Conservation (phyloP, 1,284 basidiomycete species). For the Marasmius oreades region DNA sequence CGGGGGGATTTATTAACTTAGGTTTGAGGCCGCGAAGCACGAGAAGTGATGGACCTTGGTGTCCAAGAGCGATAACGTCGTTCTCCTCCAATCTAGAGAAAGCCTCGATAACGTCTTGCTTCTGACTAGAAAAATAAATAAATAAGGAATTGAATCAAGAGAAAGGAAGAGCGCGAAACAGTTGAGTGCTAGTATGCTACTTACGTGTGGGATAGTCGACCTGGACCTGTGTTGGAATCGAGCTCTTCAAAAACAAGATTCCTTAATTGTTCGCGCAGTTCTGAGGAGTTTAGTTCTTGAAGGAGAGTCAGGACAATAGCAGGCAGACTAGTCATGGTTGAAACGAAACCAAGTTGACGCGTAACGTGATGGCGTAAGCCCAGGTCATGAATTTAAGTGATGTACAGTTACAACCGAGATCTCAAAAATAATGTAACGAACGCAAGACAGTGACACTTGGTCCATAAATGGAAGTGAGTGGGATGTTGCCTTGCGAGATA, state of each 20-base stretch:
- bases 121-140: no score
- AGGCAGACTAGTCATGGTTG: slow-evolving; percentile 10
- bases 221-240: not conserved
- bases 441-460: not conserved
- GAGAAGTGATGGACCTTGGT: slow-evolving; percentile 26
- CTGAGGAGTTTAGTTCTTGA: not conserved
- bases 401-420: slow-evolving; percentile 2
- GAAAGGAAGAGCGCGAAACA: slow-evolving; percentile 5
- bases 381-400: not conserved
- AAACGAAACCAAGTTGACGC: slow-evolving; percentile 1
- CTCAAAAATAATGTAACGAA: not conserved
- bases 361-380: not conserved
- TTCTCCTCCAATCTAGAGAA: slow-evolving; percentile 35
- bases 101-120: slow-evolving; percentile 25
- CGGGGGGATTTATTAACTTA: not conserved
- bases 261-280: slow-evolving; percentile 6
- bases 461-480: slow-evolving; percentile 6
- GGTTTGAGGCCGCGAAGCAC: not conserved
- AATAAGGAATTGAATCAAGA: no score
- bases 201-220: slow-evolving; percentile 10
- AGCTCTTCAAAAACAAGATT: slow-evolving; percentile 8
- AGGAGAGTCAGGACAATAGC: not conserved
- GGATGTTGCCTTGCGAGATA: not conserved
- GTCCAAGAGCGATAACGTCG: slow-evolving; percentile 29
- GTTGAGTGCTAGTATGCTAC: not conserved